Evolutionary conservation across 768 basidiomycete genomes (phyloP), one percentile per base, ranked within the genome.

Genomic region (Tephrocybe sp.): DNA sequence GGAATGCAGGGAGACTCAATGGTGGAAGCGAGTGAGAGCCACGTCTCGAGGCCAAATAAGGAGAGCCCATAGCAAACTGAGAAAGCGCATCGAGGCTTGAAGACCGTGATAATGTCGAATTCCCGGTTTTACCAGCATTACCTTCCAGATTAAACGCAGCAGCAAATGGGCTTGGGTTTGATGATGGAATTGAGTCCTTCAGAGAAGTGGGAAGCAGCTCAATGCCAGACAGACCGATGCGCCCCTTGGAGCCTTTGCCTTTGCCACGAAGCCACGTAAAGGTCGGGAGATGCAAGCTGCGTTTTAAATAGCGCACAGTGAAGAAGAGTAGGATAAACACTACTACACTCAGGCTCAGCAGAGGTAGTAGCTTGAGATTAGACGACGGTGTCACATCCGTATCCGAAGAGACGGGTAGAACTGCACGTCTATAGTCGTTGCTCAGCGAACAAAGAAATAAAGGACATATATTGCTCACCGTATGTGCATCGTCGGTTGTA

Each of bases 191-290:
- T 5, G 54, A 36, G 26, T 26, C 7, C 39, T 59, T 60, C 12
- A 57, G 30, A 33, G 60, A 58, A 2, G 60, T 62, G 0, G 62
- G 62, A 34, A 62, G 52, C 11, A 62, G 48, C 26, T 62, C 62
- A 35, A 61, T 56, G 5, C 54, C 53, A 33, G 45, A 45, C 11
- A 57, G 53, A 6, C 61, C 57, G 11, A 62, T 45, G 16, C 52
- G 54, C 1, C 56, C 45, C 49, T 55, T 59, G 19, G 53, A 23
- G 20, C 60, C 54, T 54, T 50, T 45, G 12, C 58, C 56, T 43
- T 62, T 62, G 4, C 55, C 60, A 36, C 60, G 60, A 14, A 61
- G 52, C 58, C 60, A 61, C 6, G 36, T 45, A 20, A 57, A 47
- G 41, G 49, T 56, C 17, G 55, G 54, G 3, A 59, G 41, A 43